Conservation (phyloP, 2,329 filamentous ascomycete genomes). For the Fusarium longipes region DNA sequence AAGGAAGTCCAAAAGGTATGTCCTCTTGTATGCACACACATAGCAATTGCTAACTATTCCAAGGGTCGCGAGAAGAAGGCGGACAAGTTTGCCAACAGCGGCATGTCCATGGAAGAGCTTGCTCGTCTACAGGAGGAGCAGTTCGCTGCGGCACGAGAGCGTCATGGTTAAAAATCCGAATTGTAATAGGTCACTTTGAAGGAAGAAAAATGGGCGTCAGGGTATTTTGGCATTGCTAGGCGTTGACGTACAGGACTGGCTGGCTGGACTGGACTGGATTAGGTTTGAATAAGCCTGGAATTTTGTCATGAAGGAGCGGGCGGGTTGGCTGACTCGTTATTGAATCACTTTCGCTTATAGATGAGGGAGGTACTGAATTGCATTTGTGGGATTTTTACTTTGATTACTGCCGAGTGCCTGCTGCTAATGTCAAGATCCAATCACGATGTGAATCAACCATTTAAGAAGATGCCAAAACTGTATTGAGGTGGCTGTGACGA, state of each 20-base stretch:
- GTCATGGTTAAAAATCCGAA: conserved; percentile 47
- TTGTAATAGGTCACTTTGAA: neutral
- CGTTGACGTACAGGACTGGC: conserved; percentile 47
- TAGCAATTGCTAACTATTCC: conserved; percentile 54
- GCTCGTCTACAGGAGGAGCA: conserved; percentile 90
- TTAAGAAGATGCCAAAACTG: neutral
- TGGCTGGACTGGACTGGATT: conserved; percentile 34
- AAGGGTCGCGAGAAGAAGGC: conserved; percentile 96
- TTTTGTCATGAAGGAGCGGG: conserved; percentile 30
- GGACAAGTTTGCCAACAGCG: conserved; percentile 95
- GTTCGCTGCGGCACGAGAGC: conserved; percentile 76
- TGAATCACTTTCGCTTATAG: conserved; percentile 43
- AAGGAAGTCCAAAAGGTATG: conserved; percentile 89
- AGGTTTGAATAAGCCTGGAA: conserved; percentile 23
- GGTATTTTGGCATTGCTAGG: conserved; percentile 51
- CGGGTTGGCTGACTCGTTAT: conserved; percentile 29
- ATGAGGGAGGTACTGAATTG: conserved; percentile 7
- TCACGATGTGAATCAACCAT: neutral
- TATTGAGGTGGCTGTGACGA: neutral
- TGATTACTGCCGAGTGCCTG: neutral
- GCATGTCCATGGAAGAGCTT: conserved; percentile 90
- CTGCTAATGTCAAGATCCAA: neutral
- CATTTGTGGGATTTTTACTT: conserved; percentile 1
- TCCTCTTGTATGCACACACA: neutral
- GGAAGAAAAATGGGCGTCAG: conserved; percentile 37